Percentiles rank a stretch among this genome's conserved stretches.
Conservation (phyloP, 1,139 yeast species). For the Debaryomycetaceae sp. region DNA sequence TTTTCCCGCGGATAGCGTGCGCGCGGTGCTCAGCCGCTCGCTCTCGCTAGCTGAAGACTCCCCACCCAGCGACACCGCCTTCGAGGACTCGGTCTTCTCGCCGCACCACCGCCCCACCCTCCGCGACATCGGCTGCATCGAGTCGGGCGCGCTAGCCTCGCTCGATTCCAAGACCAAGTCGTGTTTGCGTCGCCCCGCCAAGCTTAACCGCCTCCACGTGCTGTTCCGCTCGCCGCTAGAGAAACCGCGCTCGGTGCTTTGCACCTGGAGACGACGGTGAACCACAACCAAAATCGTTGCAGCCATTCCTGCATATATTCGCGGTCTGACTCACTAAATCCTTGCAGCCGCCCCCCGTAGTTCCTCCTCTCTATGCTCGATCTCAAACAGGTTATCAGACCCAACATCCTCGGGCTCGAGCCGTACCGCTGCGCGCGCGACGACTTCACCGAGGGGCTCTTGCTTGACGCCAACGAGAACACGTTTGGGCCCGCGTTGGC, state of each 20-base stretch:
- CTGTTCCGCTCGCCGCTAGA: slow-evolving; percentile 8
- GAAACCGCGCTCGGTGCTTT: no score
- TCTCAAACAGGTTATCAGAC: slow-evolving; percentile 63
- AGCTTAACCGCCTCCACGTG: slow-evolving; percentile 3
- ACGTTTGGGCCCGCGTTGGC: slow-evolving; percentile 82
- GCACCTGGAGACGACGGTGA: no score
- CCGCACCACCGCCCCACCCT: slow-evolving; percentile 22
- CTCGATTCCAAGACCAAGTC: slow-evolving; percentile 5
- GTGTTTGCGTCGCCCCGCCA: slow-evolving; percentile 5
- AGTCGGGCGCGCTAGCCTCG: no score
- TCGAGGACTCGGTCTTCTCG: slow-evolving; percentile 23
- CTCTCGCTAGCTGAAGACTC: no score
- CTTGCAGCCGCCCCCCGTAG: no score
- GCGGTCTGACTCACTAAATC: no score
- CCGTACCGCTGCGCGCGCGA: slow-evolving; percentile 97
- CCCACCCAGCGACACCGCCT: slow-evolving; percentile 13
- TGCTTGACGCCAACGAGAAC: slow-evolving; percentile 94
- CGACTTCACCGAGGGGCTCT: slow-evolving; percentile 78
- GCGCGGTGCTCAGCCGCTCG: no score
- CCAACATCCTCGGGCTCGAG: slow-evolving; percentile 73
- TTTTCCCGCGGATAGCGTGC: no score
- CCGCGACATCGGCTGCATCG: slow-evolving; percentile 22
- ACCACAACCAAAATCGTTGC: no score
- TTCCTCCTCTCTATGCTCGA: slow-evolving; percentile 46
- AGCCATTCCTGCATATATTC: no score